These are phyloP conservation scores for Aquilaria yunnanensis DNA, from an alignment of 345 rosid genomes.

Conservation along the genomic window DNA sequence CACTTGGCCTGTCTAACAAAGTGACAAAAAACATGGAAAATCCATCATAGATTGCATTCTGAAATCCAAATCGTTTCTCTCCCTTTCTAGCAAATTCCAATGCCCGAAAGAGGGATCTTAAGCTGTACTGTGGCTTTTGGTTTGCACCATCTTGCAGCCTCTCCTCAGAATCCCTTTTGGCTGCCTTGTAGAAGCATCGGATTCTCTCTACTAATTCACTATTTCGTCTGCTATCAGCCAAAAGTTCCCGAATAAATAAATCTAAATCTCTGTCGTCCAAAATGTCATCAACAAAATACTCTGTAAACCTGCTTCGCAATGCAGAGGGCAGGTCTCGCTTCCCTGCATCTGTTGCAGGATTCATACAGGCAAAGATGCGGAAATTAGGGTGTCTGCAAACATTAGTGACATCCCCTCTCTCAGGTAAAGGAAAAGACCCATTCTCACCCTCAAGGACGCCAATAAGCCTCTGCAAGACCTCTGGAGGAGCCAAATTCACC, in stretches of 20 bases:
- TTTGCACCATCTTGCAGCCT: conserved; percentile 97
- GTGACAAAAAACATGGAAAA: conserved; percentile 88
- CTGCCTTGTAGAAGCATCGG: conserved; percentile 65
- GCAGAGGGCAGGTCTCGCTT: conserved; percentile 82
- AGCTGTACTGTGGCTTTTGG: conserved; percentile 95
- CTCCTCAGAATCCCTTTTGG: conserved; percentile 74
- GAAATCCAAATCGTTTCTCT: conserved; percentile 46
- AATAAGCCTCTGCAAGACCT: conserved; percentile 79
- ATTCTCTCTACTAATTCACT: conserved; percentile 47
- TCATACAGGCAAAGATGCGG: conserved; percentile 93
- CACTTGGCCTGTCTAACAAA: conserved; percentile 74
- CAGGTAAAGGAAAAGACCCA: conserved; percentile 91
- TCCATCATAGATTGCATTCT: conserved; percentile 76
- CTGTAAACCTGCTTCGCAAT: conserved; percentile 79
- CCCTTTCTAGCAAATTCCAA: conserved; percentile 75
- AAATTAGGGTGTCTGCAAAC: conserved; percentile 69
- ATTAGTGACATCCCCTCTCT: conserved; percentile 76
- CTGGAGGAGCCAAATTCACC: conserved; percentile 93
- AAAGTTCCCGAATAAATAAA: conserved; percentile 56
- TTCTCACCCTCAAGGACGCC: conserved; percentile 93
- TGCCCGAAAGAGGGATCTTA: conserved; percentile 90
- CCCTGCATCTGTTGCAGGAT: conserved; percentile 99
- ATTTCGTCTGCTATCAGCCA: conserved; percentile 52
- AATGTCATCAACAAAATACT: conserved; percentile 81
- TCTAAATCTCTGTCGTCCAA: conserved; percentile 68